Evolutionary conservation across 1,284 basidiomycete species (phyloP).

Genomic region (Fomitopsis palustris): DNA sequence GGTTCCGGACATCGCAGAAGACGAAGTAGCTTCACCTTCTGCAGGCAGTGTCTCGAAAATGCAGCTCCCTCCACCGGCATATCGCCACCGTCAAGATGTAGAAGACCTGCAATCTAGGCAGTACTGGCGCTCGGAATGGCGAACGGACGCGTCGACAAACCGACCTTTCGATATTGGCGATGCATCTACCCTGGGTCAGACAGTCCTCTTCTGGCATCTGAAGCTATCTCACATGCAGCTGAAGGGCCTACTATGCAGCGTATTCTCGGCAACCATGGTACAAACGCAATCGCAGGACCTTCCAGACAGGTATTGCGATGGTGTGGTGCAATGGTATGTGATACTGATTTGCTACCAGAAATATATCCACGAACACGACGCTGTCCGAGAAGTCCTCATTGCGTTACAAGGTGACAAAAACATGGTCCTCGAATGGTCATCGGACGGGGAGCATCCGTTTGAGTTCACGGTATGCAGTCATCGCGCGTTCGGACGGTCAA

Average conservation of each 20-base stretch:
- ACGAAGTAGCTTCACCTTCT: conserved; percentile 14
- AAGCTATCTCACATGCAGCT: not conserved
- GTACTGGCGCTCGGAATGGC: conserved; percentile 69
- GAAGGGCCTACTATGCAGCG: conserved; percentile 47
- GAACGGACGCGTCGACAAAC: conserved; percentile 38
- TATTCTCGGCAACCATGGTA: conserved; percentile 28
- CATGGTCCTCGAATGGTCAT: conserved; percentile 47
- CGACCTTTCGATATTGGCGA: conserved; percentile 57
- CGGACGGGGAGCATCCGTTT: conserved; percentile 22
- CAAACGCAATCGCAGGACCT: conserved; percentile 25
- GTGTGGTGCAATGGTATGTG: not conserved
- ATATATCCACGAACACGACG: conserved; percentile 70
- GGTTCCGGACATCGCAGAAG: conserved; percentile 39
- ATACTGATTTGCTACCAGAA: conserved; percentile 33
- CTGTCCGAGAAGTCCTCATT: conserved; percentile 71
- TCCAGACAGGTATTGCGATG: conserved; percentile 28
- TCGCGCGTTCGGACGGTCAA: not conserved
- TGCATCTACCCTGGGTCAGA: conserved; percentile 61
- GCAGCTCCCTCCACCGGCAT: conserved; percentile 15
- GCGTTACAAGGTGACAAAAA: conserved; percentile 67
- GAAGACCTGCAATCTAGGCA: conserved; percentile 58
- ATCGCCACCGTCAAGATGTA: conserved; percentile 45
- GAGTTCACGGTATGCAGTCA: conserved; percentile 25
- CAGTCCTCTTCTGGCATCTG: not conserved
- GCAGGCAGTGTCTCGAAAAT: not conserved